A percentile compares a stretch with the other conserved stretches of the same genome.
Evolutionary conservation across 2,329 filamentous ascomycete species (phyloP).

Genomic region (Ophiostoma angusticollis): DNA sequence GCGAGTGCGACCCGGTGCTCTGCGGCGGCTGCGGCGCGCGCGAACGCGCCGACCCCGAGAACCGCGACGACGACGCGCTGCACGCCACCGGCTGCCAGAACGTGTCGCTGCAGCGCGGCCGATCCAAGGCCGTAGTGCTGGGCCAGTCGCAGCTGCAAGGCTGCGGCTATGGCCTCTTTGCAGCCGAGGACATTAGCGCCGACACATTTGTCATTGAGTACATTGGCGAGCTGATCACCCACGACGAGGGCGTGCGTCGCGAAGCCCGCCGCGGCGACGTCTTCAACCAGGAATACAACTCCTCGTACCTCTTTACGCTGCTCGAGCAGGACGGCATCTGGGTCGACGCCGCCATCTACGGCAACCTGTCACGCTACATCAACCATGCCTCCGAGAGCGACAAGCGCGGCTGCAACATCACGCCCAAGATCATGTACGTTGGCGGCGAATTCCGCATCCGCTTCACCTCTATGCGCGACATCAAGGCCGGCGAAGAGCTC

Average conservation of each 20-base stretch:
- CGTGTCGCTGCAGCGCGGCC: constrained; percentile 55
- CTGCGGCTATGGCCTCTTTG: constrained; percentile 64
- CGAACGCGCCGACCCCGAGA: constrained; percentile 56
- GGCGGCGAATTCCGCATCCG: constrained; percentile 67
- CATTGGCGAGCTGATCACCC: constrained; percentile 61
- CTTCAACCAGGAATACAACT: constrained; percentile 48
- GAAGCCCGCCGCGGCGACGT: constrained; percentile 47
- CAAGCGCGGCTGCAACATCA: constrained; percentile 45
- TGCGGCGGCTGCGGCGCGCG: constrained; percentile 58
- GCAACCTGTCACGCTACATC: constrained; percentile 73
- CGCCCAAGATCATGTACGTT: constrained; percentile 55
- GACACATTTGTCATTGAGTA: constrained; percentile 75
- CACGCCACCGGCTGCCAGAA: constrained; percentile 55
- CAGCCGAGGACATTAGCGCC: constrained; percentile 51
- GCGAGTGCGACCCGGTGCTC: constrained; percentile 69
- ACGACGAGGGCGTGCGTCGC: constrained; percentile 55
- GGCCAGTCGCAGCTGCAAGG: constrained; percentile 56
- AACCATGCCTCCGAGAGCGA: constrained; percentile 54
- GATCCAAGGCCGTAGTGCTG: constrained; percentile 51
- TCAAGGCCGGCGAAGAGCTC: constrained; percentile 61
- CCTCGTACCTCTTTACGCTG: constrained; percentile 52
- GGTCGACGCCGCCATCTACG: constrained; percentile 65
- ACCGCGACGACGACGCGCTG: constrained; percentile 45
- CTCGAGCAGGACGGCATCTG: constrained; percentile 48
- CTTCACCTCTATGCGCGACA: constrained; percentile 54